These are phyloP conservation scores for Camelina sativa DNA, from an alignment of 345 rosid species.

Conservation along the genomic window DNA sequence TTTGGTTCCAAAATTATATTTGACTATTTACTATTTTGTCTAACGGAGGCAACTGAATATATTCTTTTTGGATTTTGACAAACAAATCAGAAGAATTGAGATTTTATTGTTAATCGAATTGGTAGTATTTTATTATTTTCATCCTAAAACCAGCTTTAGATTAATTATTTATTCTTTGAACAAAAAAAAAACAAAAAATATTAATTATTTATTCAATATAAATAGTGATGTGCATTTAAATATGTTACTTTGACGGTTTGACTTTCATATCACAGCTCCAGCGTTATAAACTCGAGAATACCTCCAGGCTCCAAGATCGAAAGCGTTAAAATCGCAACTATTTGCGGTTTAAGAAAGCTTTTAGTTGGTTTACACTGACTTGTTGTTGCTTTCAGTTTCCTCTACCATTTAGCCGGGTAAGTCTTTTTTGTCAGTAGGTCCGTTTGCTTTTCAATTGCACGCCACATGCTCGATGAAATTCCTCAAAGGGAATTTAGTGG, in stretches of 20 bases:
- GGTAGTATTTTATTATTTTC: no score
- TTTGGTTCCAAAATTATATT: background rate
- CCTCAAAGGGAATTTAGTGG: slow-evolving; percentile 2
- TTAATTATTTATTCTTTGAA: no score
- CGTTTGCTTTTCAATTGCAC: background rate
- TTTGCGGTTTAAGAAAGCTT: background rate
- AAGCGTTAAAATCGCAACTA: background rate
- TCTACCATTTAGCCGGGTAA: background rate
- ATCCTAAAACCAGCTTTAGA: no score
- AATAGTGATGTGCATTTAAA: no score
- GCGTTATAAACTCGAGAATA: slow-evolving; percentile 14
- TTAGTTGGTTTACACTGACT: background rate
- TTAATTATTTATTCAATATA: no score
- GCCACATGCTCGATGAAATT: slow-evolving; percentile 45
- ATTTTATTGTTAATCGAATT: background rate
- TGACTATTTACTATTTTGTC: background rate
- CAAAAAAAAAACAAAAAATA: no score
- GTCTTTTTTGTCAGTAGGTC: background rate
- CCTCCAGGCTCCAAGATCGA: background rate
- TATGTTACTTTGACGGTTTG: no score
- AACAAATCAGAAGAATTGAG: background rate
- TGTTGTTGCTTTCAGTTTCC: slow-evolving; percentile 4
- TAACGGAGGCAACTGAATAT: background rate
- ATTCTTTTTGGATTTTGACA: background rate
- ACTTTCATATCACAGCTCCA: slow-evolving; percentile 4